Evolutionary conservation across 441 rosid species (phyloP).

Genomic region (Aquilaria agallochum): DNA sequence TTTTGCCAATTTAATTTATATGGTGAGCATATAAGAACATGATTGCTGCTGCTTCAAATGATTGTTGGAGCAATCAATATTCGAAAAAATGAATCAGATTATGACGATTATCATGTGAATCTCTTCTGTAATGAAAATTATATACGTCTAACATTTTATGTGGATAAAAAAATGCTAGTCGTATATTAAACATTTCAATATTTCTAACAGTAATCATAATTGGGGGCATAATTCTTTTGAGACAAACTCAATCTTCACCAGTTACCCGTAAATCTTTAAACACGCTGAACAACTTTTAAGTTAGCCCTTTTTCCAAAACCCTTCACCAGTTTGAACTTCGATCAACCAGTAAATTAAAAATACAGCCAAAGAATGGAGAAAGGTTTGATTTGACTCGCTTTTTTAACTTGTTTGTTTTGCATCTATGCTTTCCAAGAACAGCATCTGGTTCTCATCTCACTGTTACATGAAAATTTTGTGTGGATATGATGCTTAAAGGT

Average conservation of each 20-base stretch:
- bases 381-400: slow-evolving; percentile 27
- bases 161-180: too few species aligned
- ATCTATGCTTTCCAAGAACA: slow-evolving; percentile 22
- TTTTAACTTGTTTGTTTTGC: slow-evolving; percentile 22
- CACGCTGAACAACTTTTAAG: not conserved
- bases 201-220: too few species aligned
- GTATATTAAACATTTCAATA: too few species aligned
- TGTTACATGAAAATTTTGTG: slow-evolving; percentile 11
- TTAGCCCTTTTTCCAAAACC: not conserved
- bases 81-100: too few species aligned
- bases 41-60: too few species aligned
- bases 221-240: too few species aligned
- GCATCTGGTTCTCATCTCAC: slow-evolving; percentile 50
- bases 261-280: not conserved
- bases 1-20: too few species aligned
- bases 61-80: too few species aligned
- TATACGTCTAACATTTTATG: too few species aligned
- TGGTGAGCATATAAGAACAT: too few species aligned
- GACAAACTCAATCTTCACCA: not conserved
- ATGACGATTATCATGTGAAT: too few species aligned
- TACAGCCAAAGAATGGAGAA: slow-evolving; percentile 1
- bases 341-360: not conserved
- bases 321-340: not conserved
- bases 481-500: slow-evolving; percentile 33
- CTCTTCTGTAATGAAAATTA: too few species aligned